Conservation (phyloP, 2,329 filamentous ascomycete genomes). For the Paecilomyces sp. region DNA sequence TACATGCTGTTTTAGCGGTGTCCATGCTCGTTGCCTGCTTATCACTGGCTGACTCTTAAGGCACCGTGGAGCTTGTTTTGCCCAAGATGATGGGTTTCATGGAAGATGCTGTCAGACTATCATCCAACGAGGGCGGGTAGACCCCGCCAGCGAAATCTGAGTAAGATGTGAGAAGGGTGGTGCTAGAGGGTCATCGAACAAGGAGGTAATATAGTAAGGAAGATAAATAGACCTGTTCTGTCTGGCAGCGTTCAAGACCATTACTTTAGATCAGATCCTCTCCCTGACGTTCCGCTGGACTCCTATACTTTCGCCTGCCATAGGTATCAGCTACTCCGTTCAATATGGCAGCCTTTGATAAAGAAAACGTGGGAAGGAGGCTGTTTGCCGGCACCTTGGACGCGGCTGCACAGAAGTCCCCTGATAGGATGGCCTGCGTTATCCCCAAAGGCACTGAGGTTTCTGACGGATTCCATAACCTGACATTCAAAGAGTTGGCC, state of each 20-base stretch:
- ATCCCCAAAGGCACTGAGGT: conserved; percentile 3
- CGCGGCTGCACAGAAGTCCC: conserved; percentile 3
- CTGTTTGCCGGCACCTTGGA: conserved; percentile 6
- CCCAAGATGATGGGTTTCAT: background rate
- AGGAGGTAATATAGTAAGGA: background rate
- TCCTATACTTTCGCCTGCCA: background rate
- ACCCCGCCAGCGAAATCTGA: background rate
- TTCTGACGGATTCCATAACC: conserved; percentile 5
- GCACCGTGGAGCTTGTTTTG: background rate
- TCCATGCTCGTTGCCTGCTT: background rate
- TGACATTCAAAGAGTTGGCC: conserved; percentile 14
- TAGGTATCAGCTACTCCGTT: background rate
- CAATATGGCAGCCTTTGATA: background rate
- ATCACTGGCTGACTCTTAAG: background rate
- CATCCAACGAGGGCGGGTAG: background rate
- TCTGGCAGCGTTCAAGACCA: background rate
- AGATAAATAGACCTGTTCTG: background rate
- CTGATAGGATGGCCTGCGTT: conserved; percentile 2
- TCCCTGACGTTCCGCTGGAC: background rate
- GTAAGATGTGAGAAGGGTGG: background rate
- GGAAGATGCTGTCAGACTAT: background rate
- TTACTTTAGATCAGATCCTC: background rate
- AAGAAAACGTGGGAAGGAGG: conserved; percentile 3
- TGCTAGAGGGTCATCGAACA: background rate
- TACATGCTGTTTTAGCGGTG: background rate